These are phyloP conservation scores for Fusarium solani-melongenae DNA, from an alignment of 2,329 filamentous ascomycete species.

Conservation along the genomic window DNA sequence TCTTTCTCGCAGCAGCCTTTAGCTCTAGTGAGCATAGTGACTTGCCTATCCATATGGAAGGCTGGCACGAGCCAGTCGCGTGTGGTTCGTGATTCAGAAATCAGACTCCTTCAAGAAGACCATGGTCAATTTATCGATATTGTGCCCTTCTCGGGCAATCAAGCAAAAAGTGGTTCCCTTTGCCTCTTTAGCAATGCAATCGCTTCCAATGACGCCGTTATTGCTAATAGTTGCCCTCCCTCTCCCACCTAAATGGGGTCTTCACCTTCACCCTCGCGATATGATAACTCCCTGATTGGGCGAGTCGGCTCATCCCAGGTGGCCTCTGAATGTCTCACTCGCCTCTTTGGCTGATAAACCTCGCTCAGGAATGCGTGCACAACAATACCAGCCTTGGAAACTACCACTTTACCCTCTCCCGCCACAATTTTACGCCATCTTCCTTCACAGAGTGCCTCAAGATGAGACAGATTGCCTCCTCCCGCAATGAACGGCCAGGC, in stretches of 20 bases:
- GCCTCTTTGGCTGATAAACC: conserved; percentile 22
- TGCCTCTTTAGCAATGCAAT: conserved; percentile 17
- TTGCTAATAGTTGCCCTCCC: conserved; percentile 22
- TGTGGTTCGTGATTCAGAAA: not conserved
- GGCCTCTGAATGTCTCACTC: conserved; percentile 40
- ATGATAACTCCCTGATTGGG: conserved; percentile 2
- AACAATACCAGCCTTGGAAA: conserved; percentile 31
- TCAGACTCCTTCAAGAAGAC: not conserved
- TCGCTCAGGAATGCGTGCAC: conserved; percentile 42
- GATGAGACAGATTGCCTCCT: conserved; percentile 49
- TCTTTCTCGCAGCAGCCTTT: conserved; percentile 10
- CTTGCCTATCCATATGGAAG: not conserved
- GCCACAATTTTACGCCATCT: conserved; percentile 24
- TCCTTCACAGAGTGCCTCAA: conserved; percentile 10
- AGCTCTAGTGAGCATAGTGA: conserved; percentile 18
- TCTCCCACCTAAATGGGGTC: conserved; percentile 6
- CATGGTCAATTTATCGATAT: not conserved
- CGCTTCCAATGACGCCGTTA: conserved; percentile 8
- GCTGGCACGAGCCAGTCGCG: not conserved
- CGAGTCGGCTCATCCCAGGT: conserved; percentile 3
- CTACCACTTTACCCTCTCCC: conserved; percentile 18
- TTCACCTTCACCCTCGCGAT: conserved; percentile 9
- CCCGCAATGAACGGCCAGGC: conserved; percentile 38
- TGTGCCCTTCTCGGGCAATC: not conserved
- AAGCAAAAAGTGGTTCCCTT: not conserved